These are phyloP conservation scores for Hygrophila difformis DNA, from an alignment of 257 asterid genomes.

Conservation along the genomic window DNA sequence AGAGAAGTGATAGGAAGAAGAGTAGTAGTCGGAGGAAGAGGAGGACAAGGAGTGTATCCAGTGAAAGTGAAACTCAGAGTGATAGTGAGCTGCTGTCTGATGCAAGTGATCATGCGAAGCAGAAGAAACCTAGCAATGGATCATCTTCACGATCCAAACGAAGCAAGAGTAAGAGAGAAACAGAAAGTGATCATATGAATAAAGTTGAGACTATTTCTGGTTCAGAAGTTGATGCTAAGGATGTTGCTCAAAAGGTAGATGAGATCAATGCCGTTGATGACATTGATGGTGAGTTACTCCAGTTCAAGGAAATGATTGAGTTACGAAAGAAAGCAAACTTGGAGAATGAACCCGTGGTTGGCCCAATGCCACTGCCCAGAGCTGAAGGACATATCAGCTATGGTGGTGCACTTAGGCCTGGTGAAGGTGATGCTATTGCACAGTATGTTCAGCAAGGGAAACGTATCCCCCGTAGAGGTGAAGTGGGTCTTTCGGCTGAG, in stretches of 20 bases:
- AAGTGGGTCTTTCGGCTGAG: slow-evolving; percentile 97
- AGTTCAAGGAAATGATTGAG: slow-evolving; percentile 65
- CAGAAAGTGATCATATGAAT: slow-evolving; percentile 21
- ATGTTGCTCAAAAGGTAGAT: slow-evolving; percentile 19
- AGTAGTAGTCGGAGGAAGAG: slow-evolving; percentile 33
- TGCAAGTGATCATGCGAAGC: slow-evolving; percentile 24
- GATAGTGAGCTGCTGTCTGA: slow-evolving; percentile 58
- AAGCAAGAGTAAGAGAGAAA: slow-evolving; percentile 39
- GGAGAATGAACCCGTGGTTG: slow-evolving; percentile 66
- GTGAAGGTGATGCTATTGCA: slow-evolving; percentile 99
- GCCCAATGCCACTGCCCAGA: slow-evolving; percentile 91
- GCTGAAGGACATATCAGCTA: slow-evolving; percentile 97
- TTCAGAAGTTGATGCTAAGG: slow-evolving; percentile 25
- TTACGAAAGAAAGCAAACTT: slow-evolving; percentile 38
- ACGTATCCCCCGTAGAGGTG: slow-evolving; percentile 99
- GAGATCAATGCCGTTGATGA: slow-evolving; percentile 34
- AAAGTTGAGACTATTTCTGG: slow-evolving; percentile 25
- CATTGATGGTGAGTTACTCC: slow-evolving; percentile 36
- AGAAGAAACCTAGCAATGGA: slow-evolving; percentile 33
- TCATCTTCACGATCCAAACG: slow-evolving; percentile 32
- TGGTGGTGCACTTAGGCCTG: slow-evolving; percentile 99
- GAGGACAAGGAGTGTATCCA: slow-evolving; percentile 29
- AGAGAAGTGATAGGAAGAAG: slow-evolving; percentile 27
- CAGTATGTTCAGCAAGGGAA: slow-evolving; percentile 98
- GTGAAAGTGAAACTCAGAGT: slow-evolving; percentile 41